phyloP scores from a whole-genome alignment of 306 rosid genomes.

The Ormosia semicastrata region DNA sequence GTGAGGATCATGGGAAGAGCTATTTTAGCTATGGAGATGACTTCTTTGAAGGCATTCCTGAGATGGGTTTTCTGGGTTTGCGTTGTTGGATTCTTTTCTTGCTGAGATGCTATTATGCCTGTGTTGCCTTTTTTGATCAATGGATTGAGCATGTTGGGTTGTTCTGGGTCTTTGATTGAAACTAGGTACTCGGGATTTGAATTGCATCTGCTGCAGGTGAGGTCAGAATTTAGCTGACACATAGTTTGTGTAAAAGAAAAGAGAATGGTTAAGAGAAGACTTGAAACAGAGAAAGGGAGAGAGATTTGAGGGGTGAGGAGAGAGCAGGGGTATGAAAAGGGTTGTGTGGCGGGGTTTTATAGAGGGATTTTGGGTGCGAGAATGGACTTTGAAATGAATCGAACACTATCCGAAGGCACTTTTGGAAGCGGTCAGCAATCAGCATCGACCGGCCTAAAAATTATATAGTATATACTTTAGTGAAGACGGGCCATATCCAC shows the following conservation, averaged over 20 bases:
- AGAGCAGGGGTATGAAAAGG: neutral
- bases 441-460: slow-evolving; percentile 23
- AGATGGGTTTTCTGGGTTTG: slow-evolving; percentile 34
- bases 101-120: neutral
- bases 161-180: neutral
- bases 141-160: slow-evolving; percentile 21
- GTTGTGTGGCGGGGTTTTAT: slow-evolving; percentile 34
- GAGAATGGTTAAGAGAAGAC: neutral
- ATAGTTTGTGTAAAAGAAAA: neutral
- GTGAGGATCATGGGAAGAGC: slow-evolving; percentile 89
- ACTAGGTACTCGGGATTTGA: neutral
- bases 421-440: slow-evolving; percentile 12
- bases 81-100: neutral
- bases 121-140: slow-evolving; percentile 33
- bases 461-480: neutral
- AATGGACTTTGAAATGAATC: neutral
- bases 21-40: slow-evolving; percentile 50
- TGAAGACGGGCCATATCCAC: slow-evolving; percentile 28
- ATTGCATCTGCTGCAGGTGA: neutral
- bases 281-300: neutral
- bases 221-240: slow-evolving; percentile 16
- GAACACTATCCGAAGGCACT: slow-evolving; percentile 1
- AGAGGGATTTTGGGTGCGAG: slow-evolving; percentile 23
- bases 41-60: slow-evolving; percentile 38
- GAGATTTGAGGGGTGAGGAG: neutral